Evolutionary conservation across 768 basidiomycete species (phyloP), one percentile per base, ranked within the genome.

Genomic region (Kwoniella newhampshirensis): DNA sequence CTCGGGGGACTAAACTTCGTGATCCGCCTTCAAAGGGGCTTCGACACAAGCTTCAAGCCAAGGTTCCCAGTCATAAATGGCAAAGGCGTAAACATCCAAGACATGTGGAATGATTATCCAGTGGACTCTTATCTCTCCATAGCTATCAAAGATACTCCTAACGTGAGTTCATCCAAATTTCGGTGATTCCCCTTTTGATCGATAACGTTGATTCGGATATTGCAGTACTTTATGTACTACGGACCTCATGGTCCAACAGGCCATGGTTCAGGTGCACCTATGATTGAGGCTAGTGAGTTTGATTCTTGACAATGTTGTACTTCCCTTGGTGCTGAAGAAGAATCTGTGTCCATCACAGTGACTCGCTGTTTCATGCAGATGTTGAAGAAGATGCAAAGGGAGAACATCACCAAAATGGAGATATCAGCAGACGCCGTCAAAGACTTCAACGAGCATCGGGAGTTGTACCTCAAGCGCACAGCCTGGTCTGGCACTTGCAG

Each of bases 121-220:
- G 23, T 52, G 36, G 71, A 73, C 11, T 81, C 83, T 3, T 87
- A 87, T 70, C 78, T 87, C 5, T 79, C 82, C 6, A 67, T 86
- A 28, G 80, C 82, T 20, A 80, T 83, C 18, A 82, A 85, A 44
- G 84, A 82, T 7, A 86, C 86, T 74, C 86, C 86, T n/a, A 87
- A 86, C 73, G 44, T 46, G 23, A 21, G 44, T 46, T n/a, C n/a
- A n/a, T n/a, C n/a, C n/a, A n/a, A n/a, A n/a, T n/a, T n/a, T n/a
- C 17, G n/a, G 21, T 42, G 5, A n/a, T 42, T 18, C 36, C n/a
- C n/a, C 36, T n/a, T 37, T 37, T 83, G 41, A 46, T 12, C 42
- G 7, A 11, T 46, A 25, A 26, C 43, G 26, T 4, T 39, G 8
- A 11, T 9, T 12, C n/a, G 9, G 11, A 15, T 17, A 12, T 18